Percentiles rank a stretch among this genome's conserved stretches.
These are phyloP conservation scores for Eimeria falciformis DNA, from an alignment of 169 alveolate genomes.

Conservation along the genomic window DNA sequence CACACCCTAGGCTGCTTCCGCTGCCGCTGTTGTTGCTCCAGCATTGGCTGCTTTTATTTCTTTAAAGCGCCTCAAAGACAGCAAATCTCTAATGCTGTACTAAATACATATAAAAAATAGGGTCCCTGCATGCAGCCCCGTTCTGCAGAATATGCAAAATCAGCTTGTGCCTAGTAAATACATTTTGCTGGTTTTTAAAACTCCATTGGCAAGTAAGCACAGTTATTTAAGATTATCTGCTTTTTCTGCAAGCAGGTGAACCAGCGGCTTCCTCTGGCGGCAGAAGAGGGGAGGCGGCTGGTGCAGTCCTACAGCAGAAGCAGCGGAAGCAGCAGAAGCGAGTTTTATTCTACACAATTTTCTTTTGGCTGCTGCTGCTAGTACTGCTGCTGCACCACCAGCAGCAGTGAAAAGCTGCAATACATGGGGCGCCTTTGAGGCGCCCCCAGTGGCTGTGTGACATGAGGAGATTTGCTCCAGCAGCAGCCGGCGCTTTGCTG, in stretches of 20 bases:
- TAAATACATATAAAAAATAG: neutral
- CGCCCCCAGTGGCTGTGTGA: no score
- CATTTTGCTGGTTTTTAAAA: no score
- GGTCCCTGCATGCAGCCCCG: conserved; percentile 40
- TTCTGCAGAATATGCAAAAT: no score
- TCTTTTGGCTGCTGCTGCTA: neutral
- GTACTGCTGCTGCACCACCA: neutral
- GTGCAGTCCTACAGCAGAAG: conserved; percentile 14
- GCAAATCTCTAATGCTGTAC: neutral
- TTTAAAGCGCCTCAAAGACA: neutral
- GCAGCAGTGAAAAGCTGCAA: neutral
- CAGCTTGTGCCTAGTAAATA: no score
- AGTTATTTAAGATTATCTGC: no score
- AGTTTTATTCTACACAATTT: no score
- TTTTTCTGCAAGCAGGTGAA: no score
- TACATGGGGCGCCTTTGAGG: no score
- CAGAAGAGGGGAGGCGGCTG: neutral
- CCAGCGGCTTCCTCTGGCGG: no score
- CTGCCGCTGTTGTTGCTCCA: conserved; percentile 21
- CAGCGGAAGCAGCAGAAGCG: neutral
- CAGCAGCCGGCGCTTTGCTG: neutral
- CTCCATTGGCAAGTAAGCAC: no score
- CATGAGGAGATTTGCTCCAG: no score
- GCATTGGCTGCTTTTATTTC: neutral
- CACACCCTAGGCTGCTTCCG: conserved; percentile 7